Evolutionary conservation across 176 grass and related monocot species (phyloP).

Genomic region (Calamus simplicifolius): DNA sequence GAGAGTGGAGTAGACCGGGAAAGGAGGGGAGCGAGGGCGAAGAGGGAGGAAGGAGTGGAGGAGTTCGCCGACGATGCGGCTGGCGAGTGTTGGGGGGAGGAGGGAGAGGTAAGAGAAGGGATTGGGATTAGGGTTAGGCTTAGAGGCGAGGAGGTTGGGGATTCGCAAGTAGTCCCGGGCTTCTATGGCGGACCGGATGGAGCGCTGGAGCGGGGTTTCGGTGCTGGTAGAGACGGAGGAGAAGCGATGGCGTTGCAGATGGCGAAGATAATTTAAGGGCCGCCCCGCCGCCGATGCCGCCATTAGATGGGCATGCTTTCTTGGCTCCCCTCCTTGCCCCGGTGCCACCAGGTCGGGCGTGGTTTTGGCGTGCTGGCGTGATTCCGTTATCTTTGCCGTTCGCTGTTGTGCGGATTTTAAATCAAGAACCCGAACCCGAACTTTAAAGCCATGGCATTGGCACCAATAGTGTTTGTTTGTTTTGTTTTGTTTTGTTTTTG

Average conservation of each 20-base stretch:
- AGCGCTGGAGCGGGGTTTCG: slow-evolving; percentile 1
- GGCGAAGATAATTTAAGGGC: neutral
- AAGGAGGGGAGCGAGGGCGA: slow-evolving; percentile 4
- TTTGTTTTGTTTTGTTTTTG: too few species aligned
- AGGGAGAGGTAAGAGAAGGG: slow-evolving; percentile 10
- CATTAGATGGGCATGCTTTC: too few species aligned
- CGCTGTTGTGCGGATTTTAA: too few species aligned
- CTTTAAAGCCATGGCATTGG: too few species aligned
- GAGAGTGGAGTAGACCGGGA: slow-evolving; percentile 6
- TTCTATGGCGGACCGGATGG: neutral
- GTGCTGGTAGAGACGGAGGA: neutral
- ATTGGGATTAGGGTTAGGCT: neutral
- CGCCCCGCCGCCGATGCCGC: too few species aligned
- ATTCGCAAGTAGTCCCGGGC: neutral
- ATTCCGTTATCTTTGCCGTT: too few species aligned
- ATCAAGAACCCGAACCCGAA: too few species aligned
- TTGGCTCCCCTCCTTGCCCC: too few species aligned
- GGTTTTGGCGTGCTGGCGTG: too few species aligned
- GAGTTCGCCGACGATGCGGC: slow-evolving; percentile 5
- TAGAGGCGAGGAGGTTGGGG: slow-evolving; percentile 1
- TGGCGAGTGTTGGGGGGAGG: slow-evolving; percentile 15
- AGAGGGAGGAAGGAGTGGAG: slow-evolving; percentile 1
- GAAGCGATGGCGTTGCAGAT: slow-evolving; percentile 1
- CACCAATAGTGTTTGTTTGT: too few species aligned
- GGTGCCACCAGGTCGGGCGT: too few species aligned